Conservation (phyloP, 2,329 filamentous ascomycete genomes). For the Talaromyces sp. region DNA sequence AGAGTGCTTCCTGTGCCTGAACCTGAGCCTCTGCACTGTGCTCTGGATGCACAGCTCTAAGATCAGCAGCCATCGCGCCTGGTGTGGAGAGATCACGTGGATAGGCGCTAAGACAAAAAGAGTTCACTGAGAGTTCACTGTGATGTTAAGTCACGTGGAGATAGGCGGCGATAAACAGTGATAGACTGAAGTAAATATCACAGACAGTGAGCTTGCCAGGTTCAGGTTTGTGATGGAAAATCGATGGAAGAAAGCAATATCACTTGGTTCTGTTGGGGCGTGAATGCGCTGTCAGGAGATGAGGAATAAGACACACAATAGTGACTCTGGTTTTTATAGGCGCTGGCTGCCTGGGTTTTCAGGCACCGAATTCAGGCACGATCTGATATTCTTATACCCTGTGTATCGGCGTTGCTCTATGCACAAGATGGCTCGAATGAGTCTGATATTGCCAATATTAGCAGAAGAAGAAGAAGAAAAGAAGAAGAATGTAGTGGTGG, state of each 20-base stretch:
- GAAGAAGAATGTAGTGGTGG: neutral
- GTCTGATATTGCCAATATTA: neutral
- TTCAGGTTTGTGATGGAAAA: neutral
- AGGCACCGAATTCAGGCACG: neutral
- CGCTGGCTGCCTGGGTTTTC: neutral
- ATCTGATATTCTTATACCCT: neutral
- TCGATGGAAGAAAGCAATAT: neutral
- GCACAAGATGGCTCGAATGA: neutral
- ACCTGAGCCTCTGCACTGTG: neutral
- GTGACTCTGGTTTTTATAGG: neutral
- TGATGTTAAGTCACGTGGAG: neutral
- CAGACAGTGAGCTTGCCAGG: neutral
- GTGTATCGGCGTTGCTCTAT: neutral
- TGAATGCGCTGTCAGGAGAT: neutral
- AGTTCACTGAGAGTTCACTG: neutral
- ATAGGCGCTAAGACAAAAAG: neutral
- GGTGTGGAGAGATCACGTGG: neutral
- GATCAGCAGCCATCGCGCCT: neutral
- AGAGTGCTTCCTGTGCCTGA: neutral
- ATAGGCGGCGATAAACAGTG: neutral
- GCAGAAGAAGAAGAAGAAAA: neutral
- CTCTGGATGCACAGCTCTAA: neutral
- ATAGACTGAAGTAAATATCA: neutral
- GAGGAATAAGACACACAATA: neutral
- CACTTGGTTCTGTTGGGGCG: neutral